phyloP scores from a whole-genome alignment of 1,284 basidiomycete genomes.

The Irpex rosettiformis region DNA sequence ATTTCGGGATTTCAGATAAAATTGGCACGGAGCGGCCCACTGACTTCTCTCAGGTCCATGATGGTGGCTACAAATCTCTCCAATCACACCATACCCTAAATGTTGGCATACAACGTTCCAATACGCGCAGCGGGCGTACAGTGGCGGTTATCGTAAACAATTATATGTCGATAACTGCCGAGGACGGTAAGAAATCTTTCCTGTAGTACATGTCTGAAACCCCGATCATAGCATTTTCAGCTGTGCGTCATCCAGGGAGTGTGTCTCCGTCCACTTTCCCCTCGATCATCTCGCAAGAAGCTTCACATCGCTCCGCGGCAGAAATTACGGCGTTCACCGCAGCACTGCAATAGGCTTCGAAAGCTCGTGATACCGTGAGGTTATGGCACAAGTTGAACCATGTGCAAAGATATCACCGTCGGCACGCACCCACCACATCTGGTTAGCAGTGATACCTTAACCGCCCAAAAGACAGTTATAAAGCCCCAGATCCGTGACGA shows the following conservation, averaged over 20 bases:
- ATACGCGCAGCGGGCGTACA: too few relatives aligned
- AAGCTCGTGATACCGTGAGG: neutral
- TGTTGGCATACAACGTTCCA: neutral
- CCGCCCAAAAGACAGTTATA: too few relatives aligned
- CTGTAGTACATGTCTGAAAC: neutral
- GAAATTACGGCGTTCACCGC: neutral
- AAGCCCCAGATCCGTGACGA: too few relatives aligned
- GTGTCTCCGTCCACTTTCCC: neutral
- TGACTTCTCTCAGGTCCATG: neutral
- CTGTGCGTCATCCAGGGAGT: neutral
- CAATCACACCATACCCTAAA: neutral
- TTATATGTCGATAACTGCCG: too few relatives aligned
- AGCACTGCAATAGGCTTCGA: neutral
- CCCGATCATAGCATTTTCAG: neutral
- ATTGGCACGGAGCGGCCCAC: neutral
- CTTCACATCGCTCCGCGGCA: neutral
- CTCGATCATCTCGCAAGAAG: neutral
- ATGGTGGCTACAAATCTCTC: neutral
- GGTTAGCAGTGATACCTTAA: neutral
- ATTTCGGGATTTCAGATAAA: too few relatives aligned
- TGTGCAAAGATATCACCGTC: neutral
- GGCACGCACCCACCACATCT: neutral
- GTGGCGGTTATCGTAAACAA: too few relatives aligned
- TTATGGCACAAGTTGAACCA: neutral
- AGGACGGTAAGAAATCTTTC: too few relatives aligned